Percentiles rank a stretch among this genome's conserved stretches.
These are phyloP conservation scores for Petasospora fabianii DNA, from an alignment of 1,139 yeast genomes.

Conservation along the genomic window DNA sequence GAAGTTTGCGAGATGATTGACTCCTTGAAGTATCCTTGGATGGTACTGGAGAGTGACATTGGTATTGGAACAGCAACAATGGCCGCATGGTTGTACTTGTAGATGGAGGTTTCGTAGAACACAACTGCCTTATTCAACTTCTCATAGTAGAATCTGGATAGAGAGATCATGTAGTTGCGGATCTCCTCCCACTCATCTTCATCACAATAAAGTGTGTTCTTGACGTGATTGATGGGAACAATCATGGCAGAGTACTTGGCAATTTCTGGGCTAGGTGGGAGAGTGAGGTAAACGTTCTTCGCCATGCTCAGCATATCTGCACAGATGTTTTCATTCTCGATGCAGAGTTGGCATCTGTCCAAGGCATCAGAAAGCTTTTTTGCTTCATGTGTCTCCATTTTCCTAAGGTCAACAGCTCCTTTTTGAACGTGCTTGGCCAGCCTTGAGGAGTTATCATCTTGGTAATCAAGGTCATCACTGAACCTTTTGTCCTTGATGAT, in stretches of 20 bases:
- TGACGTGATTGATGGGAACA: constrained; percentile 40
- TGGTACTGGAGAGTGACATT: constrained; percentile 23
- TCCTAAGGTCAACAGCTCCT: constrained; percentile 28
- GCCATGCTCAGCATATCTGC: constrained; percentile 22
- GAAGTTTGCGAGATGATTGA: constrained; percentile 34
- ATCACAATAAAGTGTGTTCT: constrained; percentile 39
- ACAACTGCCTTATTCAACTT: constrained; percentile 35
- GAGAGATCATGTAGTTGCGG: constrained; percentile 38
- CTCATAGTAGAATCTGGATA: constrained; percentile 37
- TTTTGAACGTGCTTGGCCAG: constrained; percentile 31
- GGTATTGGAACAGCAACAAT: constrained; percentile 44
- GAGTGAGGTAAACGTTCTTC: constrained; percentile 23
- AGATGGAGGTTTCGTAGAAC: constrained; percentile 43
- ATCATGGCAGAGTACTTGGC: constrained; percentile 35
- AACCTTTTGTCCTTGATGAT: constrained; percentile 37
- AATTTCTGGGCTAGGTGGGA: constrained; percentile 36
- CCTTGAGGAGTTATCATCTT: constrained; percentile 39
- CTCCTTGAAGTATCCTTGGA: constrained; percentile 40
- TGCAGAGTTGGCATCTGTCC: constrained; percentile 38
- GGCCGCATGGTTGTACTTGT: constrained; percentile 35
- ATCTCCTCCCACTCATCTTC: constrained; percentile 44
- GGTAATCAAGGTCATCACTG: constrained; percentile 37
- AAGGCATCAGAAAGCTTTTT: constrained; percentile 30
- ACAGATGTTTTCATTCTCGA: constrained; percentile 29
- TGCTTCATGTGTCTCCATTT: constrained; percentile 29